Evolutionary conservation across 495 filamentous ascomycete genomes (phyloP), one percentile per base, ranked within the genome.

Genomic region (Symbiotaphrina buchneri): DNA sequence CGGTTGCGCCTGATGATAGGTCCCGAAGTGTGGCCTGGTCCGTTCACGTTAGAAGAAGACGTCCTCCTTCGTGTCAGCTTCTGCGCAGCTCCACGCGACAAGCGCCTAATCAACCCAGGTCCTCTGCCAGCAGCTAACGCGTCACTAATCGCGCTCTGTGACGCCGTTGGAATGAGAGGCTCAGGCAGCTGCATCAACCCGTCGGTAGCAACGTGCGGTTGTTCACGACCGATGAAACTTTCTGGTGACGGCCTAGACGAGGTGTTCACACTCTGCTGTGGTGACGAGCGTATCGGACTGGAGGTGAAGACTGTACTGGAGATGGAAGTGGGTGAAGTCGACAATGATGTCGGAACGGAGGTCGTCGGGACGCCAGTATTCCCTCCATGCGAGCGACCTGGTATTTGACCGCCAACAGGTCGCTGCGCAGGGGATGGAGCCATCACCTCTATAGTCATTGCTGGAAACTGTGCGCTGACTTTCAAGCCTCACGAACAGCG

Each of bases 1-100:
- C 84, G 67, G 33, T 79, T 64, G 31, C 87, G 70, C 51, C 87
- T 67, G 19, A 91, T 71, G 17, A 85, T 73, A 2, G 87, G 87
- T 0, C 87, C 87, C 16, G 74, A 73, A 47, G 83, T 93, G 43
- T 68, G 71, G 42, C 93, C 82, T 17, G 80, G 68, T 43, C 68
- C 78, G 34, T 70, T 70, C 14, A 70, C 60, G 22, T 75, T 59
- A 4, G 71, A 70, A 0, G 74, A 74, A 4, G 82, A 87, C 31
- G 68, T 63, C 30, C 75, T 68, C 32, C 83, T 65, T 25, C 65
- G 49, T 4, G 50, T 59, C 16, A 75, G 52, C 36, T 66, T 73
- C 41, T 63, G 71, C 22, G 59, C 59, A 3, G 69, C 69, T 18
- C 71, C 67, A n/a, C 61, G 56, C 3, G 73, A 78, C 16, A 77